phyloP scores from a whole-genome alignment of 2,329 filamentous ascomycete genomes.

The Leptographium flavum region DNA sequence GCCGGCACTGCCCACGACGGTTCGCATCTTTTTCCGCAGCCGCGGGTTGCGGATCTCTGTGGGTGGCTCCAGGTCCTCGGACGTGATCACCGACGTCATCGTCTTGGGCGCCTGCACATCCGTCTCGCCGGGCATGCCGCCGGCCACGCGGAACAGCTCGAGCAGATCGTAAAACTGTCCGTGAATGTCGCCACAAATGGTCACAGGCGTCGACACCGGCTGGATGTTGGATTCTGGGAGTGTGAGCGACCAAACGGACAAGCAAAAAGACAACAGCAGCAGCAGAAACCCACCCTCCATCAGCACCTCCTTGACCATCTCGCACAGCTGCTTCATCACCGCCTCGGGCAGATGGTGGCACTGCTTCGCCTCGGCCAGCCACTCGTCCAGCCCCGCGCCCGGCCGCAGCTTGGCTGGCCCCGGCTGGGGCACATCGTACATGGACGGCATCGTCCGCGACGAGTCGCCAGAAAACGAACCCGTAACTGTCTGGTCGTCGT shows the following conservation, averaged over 20 bases:
- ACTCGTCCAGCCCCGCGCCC: conserved; percentile 83
- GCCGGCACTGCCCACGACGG: no score
- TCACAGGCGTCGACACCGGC: conserved; percentile 91
- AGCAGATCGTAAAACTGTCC: conserved; percentile 97
- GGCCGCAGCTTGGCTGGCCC: conserved; percentile 75
- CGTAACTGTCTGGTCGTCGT: no score
- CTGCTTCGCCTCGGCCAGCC: conserved; percentile 91
- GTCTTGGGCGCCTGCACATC: conserved; percentile 55
- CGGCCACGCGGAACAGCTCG: conserved; percentile 90
- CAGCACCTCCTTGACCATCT: conserved; percentile 95
- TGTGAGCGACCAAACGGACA: no score
- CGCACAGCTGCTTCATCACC: conserved; percentile 97
- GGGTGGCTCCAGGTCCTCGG: conserved; percentile 86
- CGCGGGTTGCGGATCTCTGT: conserved; percentile 80
- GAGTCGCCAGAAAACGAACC: not conserved
- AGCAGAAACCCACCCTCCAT: conserved; percentile 63
- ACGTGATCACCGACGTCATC: conserved; percentile 61
- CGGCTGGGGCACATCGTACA: conserved; percentile 61
- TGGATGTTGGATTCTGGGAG: conserved; percentile 91
- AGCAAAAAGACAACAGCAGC: not conserved
- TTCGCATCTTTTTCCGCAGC: conserved; percentile 71
- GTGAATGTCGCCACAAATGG: conserved; percentile 95
- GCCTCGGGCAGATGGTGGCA: conserved; percentile 93
- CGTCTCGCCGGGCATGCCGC: conserved; percentile 84
- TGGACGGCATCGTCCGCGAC: conserved; percentile 11